Conservation (phyloP, 2,329 filamentous ascomycete species). For the Ophiocordyceps unilateralis region DNA sequence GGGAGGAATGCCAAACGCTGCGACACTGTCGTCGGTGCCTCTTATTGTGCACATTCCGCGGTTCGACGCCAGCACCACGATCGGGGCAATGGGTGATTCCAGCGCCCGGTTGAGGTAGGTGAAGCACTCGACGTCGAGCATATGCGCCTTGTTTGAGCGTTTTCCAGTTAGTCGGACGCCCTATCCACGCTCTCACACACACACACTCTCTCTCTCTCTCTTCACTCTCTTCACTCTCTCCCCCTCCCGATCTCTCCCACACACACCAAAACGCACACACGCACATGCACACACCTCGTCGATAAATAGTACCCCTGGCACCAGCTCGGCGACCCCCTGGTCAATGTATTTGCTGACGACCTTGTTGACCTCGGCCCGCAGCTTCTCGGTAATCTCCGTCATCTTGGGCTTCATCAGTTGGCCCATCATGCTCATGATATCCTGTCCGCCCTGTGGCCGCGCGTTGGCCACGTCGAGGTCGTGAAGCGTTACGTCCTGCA, state of each 20-base stretch:
- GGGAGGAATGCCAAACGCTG: conserved; percentile 83
- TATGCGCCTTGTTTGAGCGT: conserved; percentile 78
- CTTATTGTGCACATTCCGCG: conserved; percentile 86
- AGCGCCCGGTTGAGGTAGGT: conserved; percentile 98
- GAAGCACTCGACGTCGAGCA: conserved; percentile 98
- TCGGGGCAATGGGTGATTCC: conserved; percentile 84
- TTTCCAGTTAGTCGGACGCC: too few species aligned
- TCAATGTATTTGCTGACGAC: conserved; percentile 98
- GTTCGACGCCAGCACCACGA: conserved; percentile 95
- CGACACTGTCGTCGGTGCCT: conserved; percentile 64
- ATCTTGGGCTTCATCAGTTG: conserved; percentile 99
- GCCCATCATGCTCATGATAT: conserved; percentile 99
- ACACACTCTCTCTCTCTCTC: neutral
- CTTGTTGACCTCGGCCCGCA: conserved; percentile 94
- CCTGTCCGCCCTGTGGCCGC: conserved; percentile 87
- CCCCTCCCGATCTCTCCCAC: too few species aligned
- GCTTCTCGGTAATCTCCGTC: conserved; percentile 97
- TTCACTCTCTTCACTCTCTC: too few species aligned
- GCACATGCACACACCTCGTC: conserved; percentile 81
- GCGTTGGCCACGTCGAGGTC: conserved; percentile 94
- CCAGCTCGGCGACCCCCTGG: conserved; percentile 89
- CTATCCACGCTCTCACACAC: too few species aligned
- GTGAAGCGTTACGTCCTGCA: conserved; percentile 94
- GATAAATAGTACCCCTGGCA: conserved; percentile 96
- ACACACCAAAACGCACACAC: too few species aligned